Percentiles rank a stretch among this genome's conserved stretches.
phyloP scores from a whole-genome alignment of 305 asterid genomes.

The Withania somnifera region DNA sequence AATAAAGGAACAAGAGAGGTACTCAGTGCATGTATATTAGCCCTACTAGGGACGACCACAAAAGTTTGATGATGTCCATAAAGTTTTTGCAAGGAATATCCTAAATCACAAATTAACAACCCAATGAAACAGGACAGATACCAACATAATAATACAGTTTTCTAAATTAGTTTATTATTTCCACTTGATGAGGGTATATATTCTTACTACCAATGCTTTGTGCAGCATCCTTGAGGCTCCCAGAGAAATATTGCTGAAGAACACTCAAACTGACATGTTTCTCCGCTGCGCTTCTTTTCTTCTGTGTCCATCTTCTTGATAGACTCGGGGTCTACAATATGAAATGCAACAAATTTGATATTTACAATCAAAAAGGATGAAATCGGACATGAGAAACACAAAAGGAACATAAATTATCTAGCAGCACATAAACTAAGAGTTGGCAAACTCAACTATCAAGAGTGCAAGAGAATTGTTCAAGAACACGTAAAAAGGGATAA shows the following conservation, averaged over 20 bases:
- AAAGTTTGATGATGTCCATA: neutral
- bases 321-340: conserved; percentile 27
- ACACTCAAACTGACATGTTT: conserved; percentile 73
- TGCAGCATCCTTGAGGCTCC: conserved; percentile 91
- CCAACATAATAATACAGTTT: neutral
- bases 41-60: neutral
- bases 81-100: neutral
- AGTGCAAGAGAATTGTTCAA: neutral
- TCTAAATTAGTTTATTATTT: neutral
- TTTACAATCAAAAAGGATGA: neutral
- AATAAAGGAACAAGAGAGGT: neutral
- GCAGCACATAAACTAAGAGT: neutral
- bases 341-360: neutral
- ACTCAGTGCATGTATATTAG: neutral
- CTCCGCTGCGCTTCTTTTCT: conserved; percentile 65
- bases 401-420: neutral
- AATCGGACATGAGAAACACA: too few species aligned
- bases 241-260: conserved; percentile 78
- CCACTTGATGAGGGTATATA: neutral
- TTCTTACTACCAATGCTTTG: conserved; percentile 86
- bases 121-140: neutral
- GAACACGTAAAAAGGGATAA: neutral
- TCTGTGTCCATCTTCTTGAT: conserved; percentile 36
- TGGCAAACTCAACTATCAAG: neutral
- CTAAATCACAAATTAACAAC: neutral